Conservation (phyloP, 306 rosid genomes). For the Rosa multiflora region DNA sequence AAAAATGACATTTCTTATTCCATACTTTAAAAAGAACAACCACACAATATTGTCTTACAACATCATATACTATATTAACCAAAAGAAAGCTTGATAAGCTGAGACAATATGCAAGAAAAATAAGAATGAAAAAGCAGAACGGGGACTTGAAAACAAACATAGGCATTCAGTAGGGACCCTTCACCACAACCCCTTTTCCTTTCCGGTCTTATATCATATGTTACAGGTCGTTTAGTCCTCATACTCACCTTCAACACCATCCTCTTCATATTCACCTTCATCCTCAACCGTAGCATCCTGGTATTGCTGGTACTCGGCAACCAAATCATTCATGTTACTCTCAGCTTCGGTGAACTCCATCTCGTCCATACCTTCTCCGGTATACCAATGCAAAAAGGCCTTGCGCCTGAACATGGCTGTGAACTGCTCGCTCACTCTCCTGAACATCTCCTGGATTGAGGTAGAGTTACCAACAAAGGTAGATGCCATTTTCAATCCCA, state of each 20-base stretch:
- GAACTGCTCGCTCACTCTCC: constrained; percentile 94
- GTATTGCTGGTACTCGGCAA: constrained; percentile 91
- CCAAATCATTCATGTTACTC: constrained; percentile 95
- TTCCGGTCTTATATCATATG: constrained; percentile 1
- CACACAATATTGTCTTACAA: constrained; percentile 18
- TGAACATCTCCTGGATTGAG: constrained; percentile 93
- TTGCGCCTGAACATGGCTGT: constrained; percentile 91
- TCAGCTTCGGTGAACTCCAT: constrained; percentile 97
- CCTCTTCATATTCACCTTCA: constrained; percentile 70
- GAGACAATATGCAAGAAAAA: constrained; percentile 16
- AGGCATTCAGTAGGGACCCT: background rate
- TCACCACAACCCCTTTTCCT: constrained; percentile 8
- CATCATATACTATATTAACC: background rate
- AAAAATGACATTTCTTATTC: constrained; percentile 10
- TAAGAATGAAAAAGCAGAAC: constrained; percentile 5
- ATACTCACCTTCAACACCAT: constrained; percentile 34
- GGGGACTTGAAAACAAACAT: constrained; percentile 13
- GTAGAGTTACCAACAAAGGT: constrained; percentile 94
- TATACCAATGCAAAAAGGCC: constrained; percentile 96
- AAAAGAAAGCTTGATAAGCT: constrained; percentile 6
- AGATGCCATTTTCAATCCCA: constrained; percentile 77
- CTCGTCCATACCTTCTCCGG: constrained; percentile 96
- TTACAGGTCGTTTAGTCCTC: constrained; percentile 16
- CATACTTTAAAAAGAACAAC: constrained; percentile 10
- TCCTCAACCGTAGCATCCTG: constrained; percentile 90